Evolutionary conservation across 805 yeast genomes (phyloP), one percentile per base, ranked within the genome.

Genomic region (Metschnikowia continentalis): DNA sequence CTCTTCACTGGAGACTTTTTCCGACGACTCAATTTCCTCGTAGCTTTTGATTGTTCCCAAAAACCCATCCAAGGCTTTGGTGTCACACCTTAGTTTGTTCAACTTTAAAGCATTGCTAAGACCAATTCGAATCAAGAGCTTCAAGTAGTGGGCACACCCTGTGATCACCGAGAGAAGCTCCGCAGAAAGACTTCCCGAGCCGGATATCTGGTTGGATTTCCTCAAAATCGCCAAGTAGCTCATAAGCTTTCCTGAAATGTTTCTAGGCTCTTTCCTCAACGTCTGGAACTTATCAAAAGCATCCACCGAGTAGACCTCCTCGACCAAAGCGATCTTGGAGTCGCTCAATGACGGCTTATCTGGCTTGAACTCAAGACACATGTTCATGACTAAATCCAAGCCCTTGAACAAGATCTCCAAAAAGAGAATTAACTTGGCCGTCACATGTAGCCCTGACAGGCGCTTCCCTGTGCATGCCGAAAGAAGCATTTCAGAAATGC

Each of bases 401-500:
- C 95, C 90, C 42, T 72, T 76, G 68, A 94, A 92, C 22, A 94
- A 70, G 3, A 89, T 78, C 59, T 88, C 92, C 6, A 90, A 77
- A 62, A 83, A 85, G 39, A 85, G 66, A 0, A 92, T 85, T 43
- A 94, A 77, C 53, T 78, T 75, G 0, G 90, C 89, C 0, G 97
- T 79, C 0, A 89, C 80, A 10, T 74, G 62, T 23, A 89, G 72
- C 0, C 97, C 96, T 37, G 78, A 78, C 11, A 69, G 59, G 58
- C 84, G 88, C 57, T 86, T 83, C 36, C 86, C 87, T 11, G 82
- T 79, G 32, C 96, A 84, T 2, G 96, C 90, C 55, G 78, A 78
- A 55, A 90, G 87, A 43, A 94, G 79, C 97, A 94, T 91, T 57
- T 88, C 92, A 2, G 96, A 87, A 15, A 94, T 90, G 63, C 90